Evolutionary conservation across 495 filamentous ascomycete genomes (phyloP).

Genomic region (Hypoxylon crocopeplum): DNA sequence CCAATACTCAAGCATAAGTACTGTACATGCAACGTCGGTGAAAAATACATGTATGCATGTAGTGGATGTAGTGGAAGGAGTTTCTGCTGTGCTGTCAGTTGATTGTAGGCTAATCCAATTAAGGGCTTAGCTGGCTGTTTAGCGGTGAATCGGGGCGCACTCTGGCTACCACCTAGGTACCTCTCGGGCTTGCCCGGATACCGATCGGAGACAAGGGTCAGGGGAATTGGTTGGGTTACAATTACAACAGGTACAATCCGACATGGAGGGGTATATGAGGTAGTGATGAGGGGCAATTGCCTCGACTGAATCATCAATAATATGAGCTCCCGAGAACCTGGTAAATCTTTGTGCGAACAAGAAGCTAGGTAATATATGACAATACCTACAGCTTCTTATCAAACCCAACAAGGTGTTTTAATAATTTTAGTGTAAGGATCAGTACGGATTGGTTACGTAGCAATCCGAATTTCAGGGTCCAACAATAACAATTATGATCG

Average conservation of each 20-base stretch:
- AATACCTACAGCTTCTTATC: neutral
- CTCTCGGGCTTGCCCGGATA: neutral
- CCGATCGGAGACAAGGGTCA: constrained; percentile 25
- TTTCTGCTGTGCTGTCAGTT: too few relatives aligned
- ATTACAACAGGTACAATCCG: constrained; percentile 13
- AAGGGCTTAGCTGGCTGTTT: neutral
- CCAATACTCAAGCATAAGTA: too few relatives aligned
- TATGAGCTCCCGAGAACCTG: constrained; percentile 18
- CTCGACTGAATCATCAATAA: neutral
- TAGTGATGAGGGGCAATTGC: constrained; percentile 24
- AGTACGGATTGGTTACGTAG: too few relatives aligned
- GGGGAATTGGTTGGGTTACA: constrained; percentile 8
- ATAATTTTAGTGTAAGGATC: too few relatives aligned
- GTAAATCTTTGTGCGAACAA: constrained; percentile 3
- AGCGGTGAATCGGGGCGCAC: constrained; percentile 20
- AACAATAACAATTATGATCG: too few relatives aligned
- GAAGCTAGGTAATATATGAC: neutral
- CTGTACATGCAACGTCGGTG: too few relatives aligned
- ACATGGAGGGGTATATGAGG: constrained; percentile 23
- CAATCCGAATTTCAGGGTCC: too few relatives aligned
- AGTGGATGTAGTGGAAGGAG: too few relatives aligned
- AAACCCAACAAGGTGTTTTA: neutral
- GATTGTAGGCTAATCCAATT: too few relatives aligned
- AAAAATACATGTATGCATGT: too few relatives aligned
- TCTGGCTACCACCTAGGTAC: too few relatives aligned